Evolutionary conservation across 23 red algal species (phyloP).

Genomic region (Chondrus crispus): DNA sequence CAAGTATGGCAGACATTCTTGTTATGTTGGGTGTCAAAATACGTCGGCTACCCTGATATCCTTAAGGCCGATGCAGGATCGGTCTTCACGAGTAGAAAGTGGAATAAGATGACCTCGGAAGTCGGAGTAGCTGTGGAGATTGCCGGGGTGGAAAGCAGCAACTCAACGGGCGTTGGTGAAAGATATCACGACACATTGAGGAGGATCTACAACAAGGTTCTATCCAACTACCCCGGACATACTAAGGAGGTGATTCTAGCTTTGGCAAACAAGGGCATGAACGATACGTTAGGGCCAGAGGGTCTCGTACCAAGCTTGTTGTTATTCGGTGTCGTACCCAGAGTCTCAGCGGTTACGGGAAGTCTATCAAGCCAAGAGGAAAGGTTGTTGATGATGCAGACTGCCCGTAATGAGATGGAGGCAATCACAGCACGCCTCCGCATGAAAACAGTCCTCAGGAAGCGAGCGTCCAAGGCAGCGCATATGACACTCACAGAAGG

Average conservation of each 20-base stretch:
- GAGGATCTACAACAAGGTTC: not conserved
- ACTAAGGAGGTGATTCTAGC: not conserved
- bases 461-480: not conserved
- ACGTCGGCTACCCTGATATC: not conserved
- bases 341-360: not conserved
- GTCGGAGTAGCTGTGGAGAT: not conserved
- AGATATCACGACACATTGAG: not conserved
- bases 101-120: not conserved
- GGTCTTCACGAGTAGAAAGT: not conserved
- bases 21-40: not conserved
- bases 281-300: constrained; percentile 6
- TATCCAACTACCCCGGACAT: not conserved
- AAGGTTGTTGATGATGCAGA: not conserved
- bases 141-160: constrained; percentile 14
- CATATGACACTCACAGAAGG: not conserved
- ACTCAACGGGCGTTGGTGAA: constrained; percentile 15
- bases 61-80: not conserved
- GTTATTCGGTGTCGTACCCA: not conserved
- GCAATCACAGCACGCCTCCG: constrained; percentile 5
- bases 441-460: not conserved
- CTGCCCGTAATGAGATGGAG: constrained; percentile 33
- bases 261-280: not conserved
- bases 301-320: not conserved
- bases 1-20: constrained; percentile 28
- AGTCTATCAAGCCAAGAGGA: not conserved